Evolutionary conservation across 2,329 filamentous ascomycete genomes (phyloP).

Genomic region (Cladophialophora chaetospira): DNA sequence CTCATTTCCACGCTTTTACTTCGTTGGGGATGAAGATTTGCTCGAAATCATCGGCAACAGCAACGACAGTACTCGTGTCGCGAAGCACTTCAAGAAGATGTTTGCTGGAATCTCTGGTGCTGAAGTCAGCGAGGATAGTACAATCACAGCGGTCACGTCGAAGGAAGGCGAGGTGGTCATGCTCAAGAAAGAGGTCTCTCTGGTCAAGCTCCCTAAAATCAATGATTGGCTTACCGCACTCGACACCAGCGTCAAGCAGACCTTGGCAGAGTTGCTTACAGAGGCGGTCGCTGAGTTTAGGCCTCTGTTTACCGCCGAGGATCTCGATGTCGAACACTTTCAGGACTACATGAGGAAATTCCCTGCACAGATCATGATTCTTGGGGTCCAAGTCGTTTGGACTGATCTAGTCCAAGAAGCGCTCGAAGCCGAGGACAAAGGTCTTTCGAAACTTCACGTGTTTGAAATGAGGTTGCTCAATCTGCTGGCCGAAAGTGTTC

Average conservation of each 20-base stretch:
- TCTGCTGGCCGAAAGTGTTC: slow-evolving; percentile 81
- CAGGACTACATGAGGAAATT: slow-evolving; percentile 79
- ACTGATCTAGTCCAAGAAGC: slow-evolving; percentile 81
- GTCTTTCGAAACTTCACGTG: slow-evolving; percentile 71
- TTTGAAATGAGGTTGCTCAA: slow-evolving; percentile 82
- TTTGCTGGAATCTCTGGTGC: slow-evolving; percentile 94
- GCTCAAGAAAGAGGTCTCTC: slow-evolving; percentile 86
- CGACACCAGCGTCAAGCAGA: slow-evolving; percentile 90
- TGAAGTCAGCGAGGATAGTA: slow-evolving; percentile 83
- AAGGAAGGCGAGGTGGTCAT: slow-evolving; percentile 90
- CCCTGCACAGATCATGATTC: slow-evolving; percentile 91
- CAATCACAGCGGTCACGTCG: slow-evolving; percentile 89
- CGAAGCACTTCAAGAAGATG: slow-evolving; percentile 99
- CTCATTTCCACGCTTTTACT: slow-evolving; percentile 98
- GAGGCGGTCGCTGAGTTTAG: slow-evolving; percentile 84
- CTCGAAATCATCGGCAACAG: slow-evolving; percentile 99
- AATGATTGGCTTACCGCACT: slow-evolving; percentile 98
- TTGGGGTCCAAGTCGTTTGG: slow-evolving; percentile 93
- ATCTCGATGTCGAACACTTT: slow-evolving; percentile 70
- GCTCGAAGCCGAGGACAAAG: slow-evolving; percentile 69
- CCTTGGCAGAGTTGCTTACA: slow-evolving; percentile 83
- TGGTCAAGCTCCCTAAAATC: slow-evolving; percentile 92
- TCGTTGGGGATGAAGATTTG: slow-evolving; percentile 96
- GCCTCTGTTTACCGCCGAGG: slow-evolving; percentile 70
- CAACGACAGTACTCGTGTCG: slow-evolving; percentile 92